Evolutionary conservation across 179 eudicot species (phyloP), one percentile per base, ranked within the genome.

Genomic region (Patellifolia procumbens): DNA sequence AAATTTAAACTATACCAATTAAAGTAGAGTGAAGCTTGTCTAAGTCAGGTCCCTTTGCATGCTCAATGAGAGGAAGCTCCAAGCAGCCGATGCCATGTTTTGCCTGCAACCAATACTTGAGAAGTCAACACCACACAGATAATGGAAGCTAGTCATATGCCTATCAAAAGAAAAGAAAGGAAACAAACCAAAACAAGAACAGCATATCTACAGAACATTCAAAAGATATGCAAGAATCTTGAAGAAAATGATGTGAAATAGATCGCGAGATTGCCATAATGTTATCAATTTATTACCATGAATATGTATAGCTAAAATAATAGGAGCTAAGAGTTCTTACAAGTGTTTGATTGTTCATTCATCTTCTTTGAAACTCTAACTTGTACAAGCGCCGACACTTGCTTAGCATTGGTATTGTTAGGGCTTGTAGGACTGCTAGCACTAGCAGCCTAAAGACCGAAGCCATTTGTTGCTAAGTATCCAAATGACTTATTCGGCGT

Each of bases 31-130:
- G 83, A 78, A 95, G 97, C 82, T 68, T 88, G 9, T 86, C 74
- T 58, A 87, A 75, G 82, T 90, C 98, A 43, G 98, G 92, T 72
- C 93, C 90, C 67, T 78, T 76, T 43, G 78, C 85, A 53, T 95
- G 99, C 85, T 91, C 89, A 78, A 95, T 88, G 39, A 95, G 98
- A 79, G 99, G 99, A 74, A 93, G 87, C 87, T 93, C 99, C 83
- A 95, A 81, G 79, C 91, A 89, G 45, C 73, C 37, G 74, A 93
- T 82, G 48, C 92, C 94, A 72, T 83, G 90, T 79, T 87, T 86
- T 1, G 78, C 92, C 99, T 91, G 86, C 77, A 79, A 6, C 35
- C 16, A 78, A 55, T 42, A 42, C 39, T 72, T 28, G 9, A 13
- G 1, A 70, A 13, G 48, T 51, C 51, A 74, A 16, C 7, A n/a